Conservation (phyloP, 1,284 basidiomycete genomes). For the Cutaneotrichosporon cutaneum region DNA sequence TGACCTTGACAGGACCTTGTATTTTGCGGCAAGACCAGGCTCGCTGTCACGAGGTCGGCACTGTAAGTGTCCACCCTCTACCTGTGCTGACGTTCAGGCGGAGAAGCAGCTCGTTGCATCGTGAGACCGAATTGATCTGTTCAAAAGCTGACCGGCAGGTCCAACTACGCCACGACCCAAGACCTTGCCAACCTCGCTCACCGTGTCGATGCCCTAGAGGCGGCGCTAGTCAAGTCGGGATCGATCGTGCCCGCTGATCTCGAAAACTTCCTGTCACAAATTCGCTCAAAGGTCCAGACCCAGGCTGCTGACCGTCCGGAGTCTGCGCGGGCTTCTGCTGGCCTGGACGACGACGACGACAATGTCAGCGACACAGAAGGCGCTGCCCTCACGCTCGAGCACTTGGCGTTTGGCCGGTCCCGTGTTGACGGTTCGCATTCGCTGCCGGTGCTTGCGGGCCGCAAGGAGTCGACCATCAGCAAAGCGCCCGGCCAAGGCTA, state of each 20-base stretch:
- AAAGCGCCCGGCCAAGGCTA: slow-evolving; percentile 43
- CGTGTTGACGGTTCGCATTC: slow-evolving; percentile 43
- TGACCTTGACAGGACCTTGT: slow-evolving; percentile 43
- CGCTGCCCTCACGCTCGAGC: slow-evolving; percentile 52
- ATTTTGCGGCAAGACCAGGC: slow-evolving; percentile 50
- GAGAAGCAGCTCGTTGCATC: slow-evolving; percentile 45
- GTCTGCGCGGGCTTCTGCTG: slow-evolving; percentile 1
- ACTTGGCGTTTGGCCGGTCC: slow-evolving; percentile 52
- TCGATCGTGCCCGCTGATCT: slow-evolving; percentile 47
- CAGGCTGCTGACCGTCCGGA: neutral
- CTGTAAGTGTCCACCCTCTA: slow-evolving; percentile 30
- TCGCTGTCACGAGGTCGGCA: slow-evolving; percentile 53
- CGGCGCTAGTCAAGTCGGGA: slow-evolving; percentile 46
- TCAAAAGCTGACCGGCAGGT: slow-evolving; percentile 19
- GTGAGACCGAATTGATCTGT: slow-evolving; percentile 30
- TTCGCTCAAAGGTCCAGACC: slow-evolving; percentile 15
- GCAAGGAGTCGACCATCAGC: slow-evolving; percentile 32
- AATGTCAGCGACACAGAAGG: slow-evolving; percentile 52
- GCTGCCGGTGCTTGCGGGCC: slow-evolving; percentile 38
- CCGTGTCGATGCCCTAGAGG: slow-evolving; percentile 51
- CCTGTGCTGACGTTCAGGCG: slow-evolving; percentile 29
- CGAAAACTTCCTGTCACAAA: slow-evolving; percentile 40
- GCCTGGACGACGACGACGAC: slow-evolving; percentile 23
- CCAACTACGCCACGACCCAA: slow-evolving; percentile 46
- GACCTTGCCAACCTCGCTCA: slow-evolving; percentile 50